phyloP scores from a whole-genome alignment of 2,329 filamentous ascomycete genomes.

The Pseudogymnoascus sp. region DNA sequence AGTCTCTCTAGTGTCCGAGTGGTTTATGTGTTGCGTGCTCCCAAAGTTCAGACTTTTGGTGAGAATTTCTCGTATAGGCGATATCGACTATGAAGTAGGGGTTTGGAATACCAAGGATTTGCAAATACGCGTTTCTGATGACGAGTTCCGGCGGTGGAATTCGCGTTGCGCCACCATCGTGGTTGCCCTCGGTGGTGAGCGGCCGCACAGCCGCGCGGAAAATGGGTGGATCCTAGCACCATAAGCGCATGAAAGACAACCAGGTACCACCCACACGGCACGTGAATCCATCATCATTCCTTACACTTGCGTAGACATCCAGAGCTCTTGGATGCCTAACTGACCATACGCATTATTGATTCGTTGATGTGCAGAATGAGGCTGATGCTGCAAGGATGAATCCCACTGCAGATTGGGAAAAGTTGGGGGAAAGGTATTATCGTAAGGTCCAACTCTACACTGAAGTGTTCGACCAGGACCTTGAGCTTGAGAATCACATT shows the following conservation, averaged over 20 bases:
- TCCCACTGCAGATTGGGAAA: slow-evolving; percentile 73
- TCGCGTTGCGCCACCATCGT: slow-evolving; percentile 4
- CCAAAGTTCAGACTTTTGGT: background rate
- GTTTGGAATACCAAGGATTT: background rate
- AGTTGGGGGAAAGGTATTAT: slow-evolving; percentile 87
- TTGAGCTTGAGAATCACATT: slow-evolving; percentile 91
- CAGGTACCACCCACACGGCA: slow-evolving; percentile 2
- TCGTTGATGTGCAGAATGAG: slow-evolving; percentile 7
- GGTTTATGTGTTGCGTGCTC: background rate
- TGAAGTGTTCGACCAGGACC: slow-evolving; percentile 81
- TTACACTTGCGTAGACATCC: background rate
- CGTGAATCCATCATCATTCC: slow-evolving; percentile 2
- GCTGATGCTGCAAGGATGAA: slow-evolving; percentile 13
- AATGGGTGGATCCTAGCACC: background rate
- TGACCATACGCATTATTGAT: background rate
- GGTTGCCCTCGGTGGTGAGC: background rate
- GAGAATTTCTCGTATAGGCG: background rate
- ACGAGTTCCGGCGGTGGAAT: background rate
- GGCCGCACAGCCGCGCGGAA: slow-evolving; percentile 2
- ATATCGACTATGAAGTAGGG: background rate
- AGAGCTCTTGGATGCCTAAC: background rate
- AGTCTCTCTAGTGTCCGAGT: background rate
- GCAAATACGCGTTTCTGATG: slow-evolving; percentile 5
- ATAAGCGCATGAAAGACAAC: slow-evolving; percentile 2
- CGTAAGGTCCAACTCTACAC: slow-evolving; percentile 91